A percentile compares a stretch with the other conserved stretches of the same genome.
Evolutionary conservation across 164 flowering plant species (phyloP).

Genomic region (Chimonanthus salicifolius): DNA sequence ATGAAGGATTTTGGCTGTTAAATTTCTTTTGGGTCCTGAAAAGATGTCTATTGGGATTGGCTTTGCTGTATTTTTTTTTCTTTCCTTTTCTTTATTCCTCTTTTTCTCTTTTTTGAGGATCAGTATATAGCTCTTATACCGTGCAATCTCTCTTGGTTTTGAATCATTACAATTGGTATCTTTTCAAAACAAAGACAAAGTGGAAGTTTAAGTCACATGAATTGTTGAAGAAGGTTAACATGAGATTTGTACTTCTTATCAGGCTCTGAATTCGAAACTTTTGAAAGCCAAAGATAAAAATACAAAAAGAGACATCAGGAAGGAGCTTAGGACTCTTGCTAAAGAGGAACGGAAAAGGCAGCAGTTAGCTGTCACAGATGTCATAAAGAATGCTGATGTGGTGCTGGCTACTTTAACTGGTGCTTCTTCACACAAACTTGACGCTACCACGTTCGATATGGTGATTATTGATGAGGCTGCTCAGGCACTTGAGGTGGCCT

Average conservation of each 20-base stretch:
- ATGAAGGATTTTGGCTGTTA: too few species aligned
- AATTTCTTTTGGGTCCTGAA: too few species aligned
- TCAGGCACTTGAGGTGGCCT: slow-evolving; percentile 96
- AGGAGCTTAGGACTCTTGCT: slow-evolving; percentile 83
- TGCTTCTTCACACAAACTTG: slow-evolving; percentile 66
- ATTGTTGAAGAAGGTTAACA: too few species aligned
- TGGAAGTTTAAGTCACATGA: too few species aligned
- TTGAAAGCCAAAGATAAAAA: slow-evolving; percentile 83
- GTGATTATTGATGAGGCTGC: slow-evolving; percentile 99
- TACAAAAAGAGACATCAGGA: slow-evolving; percentile 80
- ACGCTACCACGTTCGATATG: slow-evolving; percentile 68
- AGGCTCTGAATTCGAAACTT: slow-evolving; percentile 87
- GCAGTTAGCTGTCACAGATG: slow-evolving; percentile 93
- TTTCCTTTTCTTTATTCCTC: too few species aligned
- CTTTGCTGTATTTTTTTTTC: too few species aligned
- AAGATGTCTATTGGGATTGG: too few species aligned
- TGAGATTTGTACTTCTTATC: slow-evolving; percentile 12
- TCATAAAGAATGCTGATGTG: slow-evolving; percentile 79
- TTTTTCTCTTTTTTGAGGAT: too few species aligned
- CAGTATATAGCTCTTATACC: too few species aligned
- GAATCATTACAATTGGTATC: too few species aligned
- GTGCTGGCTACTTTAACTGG: slow-evolving; percentile 93
- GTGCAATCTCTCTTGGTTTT: too few species aligned
- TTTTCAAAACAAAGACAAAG: too few species aligned
- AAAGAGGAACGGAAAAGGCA: slow-evolving; percentile 96